Conservation (phyloP, 2,329 filamentous ascomycete species). For the Cryphonectria radicalis region DNA sequence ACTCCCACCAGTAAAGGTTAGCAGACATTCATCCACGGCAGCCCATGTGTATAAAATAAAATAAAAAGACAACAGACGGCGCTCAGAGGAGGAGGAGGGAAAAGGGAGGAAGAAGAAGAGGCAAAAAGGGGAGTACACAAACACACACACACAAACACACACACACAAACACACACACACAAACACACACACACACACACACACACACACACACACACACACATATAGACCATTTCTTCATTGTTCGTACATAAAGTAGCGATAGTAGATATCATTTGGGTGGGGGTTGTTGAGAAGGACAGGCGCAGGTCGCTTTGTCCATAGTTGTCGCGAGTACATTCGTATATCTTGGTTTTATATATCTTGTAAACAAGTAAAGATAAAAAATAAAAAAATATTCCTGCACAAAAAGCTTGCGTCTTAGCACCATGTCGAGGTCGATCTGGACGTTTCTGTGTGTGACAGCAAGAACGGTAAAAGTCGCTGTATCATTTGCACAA, state of each 20-base stretch:
- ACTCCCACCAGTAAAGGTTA: constrained; percentile 18
- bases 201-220: neutral
- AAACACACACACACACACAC: neutral
- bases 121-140: neutral
- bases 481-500: neutral
- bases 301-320: neutral
- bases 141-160: neutral
- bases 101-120: neutral
- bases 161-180: neutral
- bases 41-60: neutral
- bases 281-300: neutral
- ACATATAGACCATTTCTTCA: neutral
- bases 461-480: neutral
- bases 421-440: neutral
- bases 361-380: neutral
- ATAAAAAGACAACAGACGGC: neutral
- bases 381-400: neutral
- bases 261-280: neutral
- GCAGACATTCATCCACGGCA: neutral
- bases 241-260: neutral
- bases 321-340: neutral
- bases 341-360: neutral
- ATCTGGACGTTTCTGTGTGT: neutral
- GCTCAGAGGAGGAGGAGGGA: neutral
- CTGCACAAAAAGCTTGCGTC: neutral